Evolutionary conservation across 2,329 filamentous ascomycete species (phyloP), one percentile per base, ranked within the genome.

Genomic region (Ophiocordyceps unilateralis): DNA sequence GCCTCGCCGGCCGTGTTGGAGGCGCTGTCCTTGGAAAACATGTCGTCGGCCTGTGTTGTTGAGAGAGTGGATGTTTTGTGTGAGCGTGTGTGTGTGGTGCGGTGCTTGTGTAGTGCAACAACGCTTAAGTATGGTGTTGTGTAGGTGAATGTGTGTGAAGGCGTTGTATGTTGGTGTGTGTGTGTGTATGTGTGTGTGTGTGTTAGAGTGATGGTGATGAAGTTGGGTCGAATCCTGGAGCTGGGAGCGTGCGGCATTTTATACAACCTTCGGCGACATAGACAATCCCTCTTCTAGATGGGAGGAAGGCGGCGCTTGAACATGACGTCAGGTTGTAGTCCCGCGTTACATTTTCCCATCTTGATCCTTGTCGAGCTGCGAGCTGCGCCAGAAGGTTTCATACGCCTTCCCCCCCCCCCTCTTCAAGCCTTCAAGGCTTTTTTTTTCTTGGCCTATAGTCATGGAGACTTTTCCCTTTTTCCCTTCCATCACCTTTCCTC

Each of bases 1-100:
- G 45, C 41, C 30, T 49, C 50, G 44, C 48, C 55, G 39, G 46
- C 48, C 46, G 51, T 50, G 39, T 48, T 54, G 32, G 14, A 20
- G 36, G 26, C 17, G 20, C 46, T 43, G 11, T 46, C 41, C 32
- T 43, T 47, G 44, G 41, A 30, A 17, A 44, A 43, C 44, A 45
- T 50, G 37, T 21, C 36, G 12, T 36, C 32, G n/a, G 39, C 8
- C 3, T n/a, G 24, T 28, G 28, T 15, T 34, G 40, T 15, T 39
- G 36, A 8, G 32, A 36, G 17, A 8, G 24, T 9, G 24, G 7
- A 26, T 3, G 24, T 2, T 12, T 26, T 26, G 24, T 26, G 24
- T 26, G 12, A 26, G 24, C 9, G 24, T 26, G 24, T 36, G 32
- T 8, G 32, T 19, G 32, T 15, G n/a, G n/a, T n/a, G n/a, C n/a